Evolutionary conservation across 805 yeast species (phyloP), one percentile per base, ranked within the genome.

Genomic region (Candida broadrunensis): DNA sequence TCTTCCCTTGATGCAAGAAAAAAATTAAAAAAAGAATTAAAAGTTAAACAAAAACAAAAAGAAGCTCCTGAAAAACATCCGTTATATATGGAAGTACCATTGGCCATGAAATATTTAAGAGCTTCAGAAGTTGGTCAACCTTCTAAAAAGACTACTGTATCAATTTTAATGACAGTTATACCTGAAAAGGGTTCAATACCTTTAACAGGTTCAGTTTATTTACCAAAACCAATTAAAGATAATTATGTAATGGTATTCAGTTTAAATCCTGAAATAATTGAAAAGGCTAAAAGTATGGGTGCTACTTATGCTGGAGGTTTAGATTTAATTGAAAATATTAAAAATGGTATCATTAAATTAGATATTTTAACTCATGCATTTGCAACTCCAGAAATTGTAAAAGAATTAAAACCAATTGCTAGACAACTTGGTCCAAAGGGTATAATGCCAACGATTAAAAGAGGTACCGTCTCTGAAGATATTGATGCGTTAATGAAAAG

Each of bases 41-140:
- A 47, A 16, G 45, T 51, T 33, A 60, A 54, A 42, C 47, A 38
- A 32, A 56, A 54, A 46, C 52, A 56, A 46, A 60, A 59, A 43
- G 59, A 52, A 36, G 82, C 60, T 45, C 74, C 72, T 43, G 65
- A 49, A 58, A 63, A 48, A 12, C 72, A 73, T 38, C 90, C 90
- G 1, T 67, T 85, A 40, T 83, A 80, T 56, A 80, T 86, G 85
- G 81, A 78, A 37, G 72, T 88, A 6, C 78, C 85, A 5, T 62
- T 67, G 23, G 97, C 97, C 1, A 61, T 88, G 60, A 75, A 85
- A 52, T 89, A 81, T 55, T 58, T 91, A 42, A 74, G 97, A 47
- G 96, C 98, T 0, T 80, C 89, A 4, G 97, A 89, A 61, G 95
- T 89, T 4, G 98, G 99, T 4, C 80, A 85, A 55, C 80, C 91